Evolutionary conservation across 2,329 filamentous ascomycete genomes (phyloP).

Genomic region (Didymella segeticola): DNA sequence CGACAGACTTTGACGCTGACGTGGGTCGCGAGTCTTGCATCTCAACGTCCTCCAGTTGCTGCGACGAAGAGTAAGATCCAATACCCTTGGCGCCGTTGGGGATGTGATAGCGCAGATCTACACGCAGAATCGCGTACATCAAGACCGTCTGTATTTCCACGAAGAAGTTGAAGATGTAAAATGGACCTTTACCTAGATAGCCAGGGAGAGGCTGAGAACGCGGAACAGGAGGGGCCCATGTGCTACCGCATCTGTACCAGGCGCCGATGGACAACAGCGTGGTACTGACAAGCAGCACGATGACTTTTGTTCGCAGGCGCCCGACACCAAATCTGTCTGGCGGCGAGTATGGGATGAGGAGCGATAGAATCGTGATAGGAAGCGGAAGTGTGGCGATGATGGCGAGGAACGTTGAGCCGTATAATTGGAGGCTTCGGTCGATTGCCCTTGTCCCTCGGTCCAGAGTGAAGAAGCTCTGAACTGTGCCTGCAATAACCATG

Average conservation of each 20-base stretch:
- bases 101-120: conserved; percentile 78
- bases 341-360: conserved; percentile 54
- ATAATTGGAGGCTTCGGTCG: conserved; percentile 70
- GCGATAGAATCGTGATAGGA: conserved; percentile 58
- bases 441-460: conserved; percentile 56
- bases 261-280: conserved; percentile 72
- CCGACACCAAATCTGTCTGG: conserved; percentile 71
- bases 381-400: conserved; percentile 72
- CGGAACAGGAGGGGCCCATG: conserved; percentile 57
- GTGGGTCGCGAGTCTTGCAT: conserved; percentile 26
- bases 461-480: conserved; percentile 73
- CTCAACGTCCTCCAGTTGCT: conserved; percentile 21
- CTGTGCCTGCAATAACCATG: conserved; percentile 69
- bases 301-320: conserved; percentile 70
- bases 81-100: conserved; percentile 70
- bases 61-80: conserved; percentile 29
- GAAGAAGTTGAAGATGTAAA: conserved; percentile 80
- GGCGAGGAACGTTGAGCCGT: conserved; percentile 67
- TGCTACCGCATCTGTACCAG: conserved; percentile 68
- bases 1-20: conserved; percentile 10
- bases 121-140: conserved; percentile 69
- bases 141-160: conserved; percentile 75
- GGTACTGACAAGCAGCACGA: conserved; percentile 66
- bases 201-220: conserved; percentile 66
- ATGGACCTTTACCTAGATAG: conserved; percentile 74